These are phyloP conservation scores for Antitrichia curtipendula DNA, from an alignment of 225 moss, liverwort and hornwort species.

Conservation along the genomic window DNA sequence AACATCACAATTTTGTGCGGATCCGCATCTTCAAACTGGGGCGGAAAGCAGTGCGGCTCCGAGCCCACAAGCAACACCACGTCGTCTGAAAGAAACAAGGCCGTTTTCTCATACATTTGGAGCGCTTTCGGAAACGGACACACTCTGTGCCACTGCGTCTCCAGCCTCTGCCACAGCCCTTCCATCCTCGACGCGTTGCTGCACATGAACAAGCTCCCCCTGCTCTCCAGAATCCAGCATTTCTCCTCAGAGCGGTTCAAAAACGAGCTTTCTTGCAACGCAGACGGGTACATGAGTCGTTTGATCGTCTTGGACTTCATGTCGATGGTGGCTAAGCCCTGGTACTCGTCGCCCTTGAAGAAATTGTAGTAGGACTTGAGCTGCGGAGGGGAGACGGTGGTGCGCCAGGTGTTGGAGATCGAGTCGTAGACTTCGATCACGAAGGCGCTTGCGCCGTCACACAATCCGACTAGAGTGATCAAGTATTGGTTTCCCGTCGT, in stretches of 20 bases:
- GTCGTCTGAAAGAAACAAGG: slow-evolving; percentile 6
- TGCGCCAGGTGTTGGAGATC: slow-evolving; percentile 5
- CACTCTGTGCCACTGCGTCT: slow-evolving; percentile 6
- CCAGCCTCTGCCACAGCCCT: slow-evolving; percentile 28
- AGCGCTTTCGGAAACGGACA: slow-evolving; percentile 6
- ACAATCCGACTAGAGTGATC: slow-evolving; percentile 1
- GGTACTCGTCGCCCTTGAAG: slow-evolving; percentile 23
- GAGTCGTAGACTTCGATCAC: slow-evolving; percentile 14
- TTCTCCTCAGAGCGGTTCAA: slow-evolving; percentile 22
- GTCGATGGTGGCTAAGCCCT: slow-evolving; percentile 32
- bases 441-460: not conserved
- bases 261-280: slow-evolving; percentile 13
- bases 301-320: not conserved
- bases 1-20: slow-evolving; percentile 11
- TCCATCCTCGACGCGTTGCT: slow-evolving; percentile 22
- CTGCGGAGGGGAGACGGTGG: not conserved
- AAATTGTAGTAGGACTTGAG: slow-evolving; percentile 12
- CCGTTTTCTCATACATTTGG: slow-evolving; percentile 5
- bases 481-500: not conserved
- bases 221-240: slow-evolving; percentile 35
- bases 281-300: slow-evolving; percentile 17
- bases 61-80: slow-evolving; percentile 19
- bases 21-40: slow-evolving; percentile 30
- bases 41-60: slow-evolving; percentile 25
- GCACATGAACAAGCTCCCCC: slow-evolving; percentile 30